Evolutionary conservation across 805 yeast species (phyloP).

Genomic region (Hanseniaspora meyeri): DNA sequence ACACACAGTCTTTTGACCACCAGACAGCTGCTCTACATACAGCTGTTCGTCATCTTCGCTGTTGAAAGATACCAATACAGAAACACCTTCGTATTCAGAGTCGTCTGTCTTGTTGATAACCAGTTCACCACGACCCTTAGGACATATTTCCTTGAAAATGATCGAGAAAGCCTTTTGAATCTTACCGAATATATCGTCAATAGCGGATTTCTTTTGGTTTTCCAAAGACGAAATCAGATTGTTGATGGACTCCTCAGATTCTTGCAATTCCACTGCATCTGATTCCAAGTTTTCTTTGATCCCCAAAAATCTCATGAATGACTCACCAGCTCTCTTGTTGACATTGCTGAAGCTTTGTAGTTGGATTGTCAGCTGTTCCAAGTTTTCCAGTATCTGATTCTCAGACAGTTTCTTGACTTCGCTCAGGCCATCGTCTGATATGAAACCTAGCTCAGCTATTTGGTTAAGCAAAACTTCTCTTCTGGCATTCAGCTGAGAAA

Average conservation of each 20-base stretch:
- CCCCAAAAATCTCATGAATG: slow-evolving; percentile 55
- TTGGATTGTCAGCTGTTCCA: slow-evolving; percentile 44
- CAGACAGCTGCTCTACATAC: slow-evolving; percentile 80
- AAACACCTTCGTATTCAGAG: slow-evolving; percentile 56
- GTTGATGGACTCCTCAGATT: slow-evolving; percentile 61
- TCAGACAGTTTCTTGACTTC: slow-evolving; percentile 36
- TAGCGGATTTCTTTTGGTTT: slow-evolving; percentile 70
- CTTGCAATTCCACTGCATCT: slow-evolving; percentile 57
- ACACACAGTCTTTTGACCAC: slow-evolving; percentile 95
- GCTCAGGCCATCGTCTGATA: slow-evolving; percentile 73
- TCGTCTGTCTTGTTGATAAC: slow-evolving; percentile 41
- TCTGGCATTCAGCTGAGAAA: slow-evolving; percentile 44
- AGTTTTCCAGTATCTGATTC: slow-evolving; percentile 39
- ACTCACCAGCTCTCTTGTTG: slow-evolving; percentile 82
- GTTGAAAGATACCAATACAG: slow-evolving; percentile 81
- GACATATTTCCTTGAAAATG: slow-evolving; percentile 71
- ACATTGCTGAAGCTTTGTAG: slow-evolving; percentile 61
- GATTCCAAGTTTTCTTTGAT: slow-evolving; percentile 55
- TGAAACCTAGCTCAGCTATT: slow-evolving; percentile 72
- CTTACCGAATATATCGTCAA: slow-evolving; percentile 60
- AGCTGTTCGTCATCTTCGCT: slow-evolving; percentile 76
- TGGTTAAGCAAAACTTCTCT: slow-evolving; percentile 61
- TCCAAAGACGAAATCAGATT: slow-evolving; percentile 57
- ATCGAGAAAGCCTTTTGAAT: slow-evolving; percentile 63
- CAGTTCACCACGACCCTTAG: slow-evolving; percentile 65